Percentiles rank a stretch among this genome's conserved stretches.
phyloP scores from a whole-genome alignment of 2,329 filamentous ascomycete species.

The Sarocladium oryzae region DNA sequence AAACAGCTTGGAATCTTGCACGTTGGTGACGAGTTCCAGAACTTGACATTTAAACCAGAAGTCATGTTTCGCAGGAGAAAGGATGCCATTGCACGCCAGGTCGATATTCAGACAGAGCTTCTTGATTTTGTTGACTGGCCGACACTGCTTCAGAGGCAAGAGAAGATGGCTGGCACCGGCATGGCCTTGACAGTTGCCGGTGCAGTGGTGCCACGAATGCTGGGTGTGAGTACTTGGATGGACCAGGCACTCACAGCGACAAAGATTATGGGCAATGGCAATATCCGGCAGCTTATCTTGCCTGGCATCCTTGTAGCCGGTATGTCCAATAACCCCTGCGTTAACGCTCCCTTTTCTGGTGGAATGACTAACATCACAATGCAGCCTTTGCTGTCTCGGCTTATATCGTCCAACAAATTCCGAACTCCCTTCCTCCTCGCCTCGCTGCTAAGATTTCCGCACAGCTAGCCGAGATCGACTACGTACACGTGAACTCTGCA shows the following conservation, averaged over 20 bases:
- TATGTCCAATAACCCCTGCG: constrained; percentile 53
- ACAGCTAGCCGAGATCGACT: constrained; percentile 78
- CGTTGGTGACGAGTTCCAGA: constrained; percentile 78
- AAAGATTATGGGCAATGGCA: constrained; percentile 75
- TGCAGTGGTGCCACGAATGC: constrained; percentile 71
- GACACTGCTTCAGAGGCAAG: constrained; percentile 78
- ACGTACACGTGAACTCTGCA: constrained; percentile 79
- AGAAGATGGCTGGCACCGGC: constrained; percentile 89
- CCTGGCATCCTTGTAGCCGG: constrained; percentile 74
- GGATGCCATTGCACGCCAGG: constrained; percentile 74
- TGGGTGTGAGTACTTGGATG: constrained; percentile 83
- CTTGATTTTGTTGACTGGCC: constrained; percentile 90
- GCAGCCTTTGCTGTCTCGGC: constrained; percentile 66
- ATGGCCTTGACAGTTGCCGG: constrained; percentile 91
- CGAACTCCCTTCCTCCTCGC: constrained; percentile 78
- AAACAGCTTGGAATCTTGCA: constrained; percentile 84
- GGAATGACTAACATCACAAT: constrained; percentile 15
- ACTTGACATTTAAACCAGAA: constrained; percentile 82
- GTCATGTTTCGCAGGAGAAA: constrained; percentile 87
- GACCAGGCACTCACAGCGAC: constrained; percentile 78
- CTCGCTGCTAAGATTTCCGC: constrained; percentile 78
- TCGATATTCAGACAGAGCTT: constrained; percentile 81
- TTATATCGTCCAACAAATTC: constrained; percentile 82
- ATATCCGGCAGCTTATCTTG: constrained; percentile 71
- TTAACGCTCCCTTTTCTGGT: constrained; percentile 2